phyloP scores from a whole-genome alignment of 1,284 basidiomycete genomes.

The Psilocybe mexicana region DNA sequence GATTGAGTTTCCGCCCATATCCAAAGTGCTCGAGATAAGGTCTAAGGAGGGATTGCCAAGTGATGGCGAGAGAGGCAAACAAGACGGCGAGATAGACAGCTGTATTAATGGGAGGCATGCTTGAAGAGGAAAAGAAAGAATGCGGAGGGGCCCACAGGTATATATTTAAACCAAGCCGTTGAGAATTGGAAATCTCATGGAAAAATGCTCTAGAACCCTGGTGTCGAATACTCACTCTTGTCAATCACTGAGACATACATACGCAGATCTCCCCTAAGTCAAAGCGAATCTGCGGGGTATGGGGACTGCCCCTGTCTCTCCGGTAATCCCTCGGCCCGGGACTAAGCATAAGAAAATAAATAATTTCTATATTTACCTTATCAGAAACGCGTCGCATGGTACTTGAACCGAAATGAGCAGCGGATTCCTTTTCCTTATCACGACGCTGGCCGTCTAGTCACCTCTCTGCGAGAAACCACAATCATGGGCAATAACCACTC shows the following conservation, averaged over 20 bases:
- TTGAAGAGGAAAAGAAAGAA: not conserved
- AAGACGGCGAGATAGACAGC: slow-evolving; percentile 32
- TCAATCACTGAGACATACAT: not conserved
- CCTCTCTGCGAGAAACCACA: slow-evolving; percentile 9
- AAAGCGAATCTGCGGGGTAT: not conserved
- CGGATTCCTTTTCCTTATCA: slow-evolving; percentile 9
- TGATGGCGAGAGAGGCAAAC: slow-evolving; percentile 30
- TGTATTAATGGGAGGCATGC: slow-evolving; percentile 18
- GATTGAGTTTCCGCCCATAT: slow-evolving; percentile 42
- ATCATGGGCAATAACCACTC: slow-evolving; percentile 57
- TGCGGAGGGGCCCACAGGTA: not conserved
- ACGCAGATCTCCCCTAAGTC: too few relatives aligned
- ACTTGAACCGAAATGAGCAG: slow-evolving; percentile 1
- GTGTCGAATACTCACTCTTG: not conserved
- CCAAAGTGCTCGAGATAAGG: slow-evolving; percentile 43
- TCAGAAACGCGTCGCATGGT: slow-evolving; percentile 9
- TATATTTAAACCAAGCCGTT: not conserved
- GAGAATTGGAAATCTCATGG: not conserved
- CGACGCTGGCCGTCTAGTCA: slow-evolving; percentile 21
- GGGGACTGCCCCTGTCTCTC: not conserved
- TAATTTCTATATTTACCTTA: slow-evolving; percentile 20
- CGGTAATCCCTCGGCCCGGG: not conserved
- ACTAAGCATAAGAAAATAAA: slow-evolving; percentile 1
- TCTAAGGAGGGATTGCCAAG: slow-evolving; percentile 45
- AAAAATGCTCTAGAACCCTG: not conserved